phyloP scores from a whole-genome alignment of 2,329 filamentous ascomycete species.

The Trichoderma guizhouense region DNA sequence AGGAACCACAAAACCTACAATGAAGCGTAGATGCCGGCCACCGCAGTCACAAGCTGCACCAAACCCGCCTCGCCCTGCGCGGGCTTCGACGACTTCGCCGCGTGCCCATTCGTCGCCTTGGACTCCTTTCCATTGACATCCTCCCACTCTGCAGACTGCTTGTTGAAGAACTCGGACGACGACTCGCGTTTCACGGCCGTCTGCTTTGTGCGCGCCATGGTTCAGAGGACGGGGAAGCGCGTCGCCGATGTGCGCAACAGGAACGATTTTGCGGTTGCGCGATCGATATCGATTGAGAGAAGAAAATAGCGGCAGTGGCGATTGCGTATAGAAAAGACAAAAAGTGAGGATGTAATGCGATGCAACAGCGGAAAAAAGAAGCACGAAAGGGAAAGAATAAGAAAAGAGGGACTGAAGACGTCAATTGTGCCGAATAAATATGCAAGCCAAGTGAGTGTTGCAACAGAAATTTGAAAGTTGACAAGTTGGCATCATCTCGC shows the following conservation, averaged over 20 bases:
- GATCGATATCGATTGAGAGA: background rate
- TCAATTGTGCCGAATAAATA: background rate
- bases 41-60: conserved; percentile 76
- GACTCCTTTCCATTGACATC: conserved; percentile 30
- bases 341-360: background rate
- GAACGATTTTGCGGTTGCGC: background rate
- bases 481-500: conserved; percentile 19
- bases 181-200: conserved; percentile 61
- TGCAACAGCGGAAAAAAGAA: background rate
- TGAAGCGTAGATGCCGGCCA: conserved; percentile 93
- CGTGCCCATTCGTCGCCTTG: conserved; percentile 26
- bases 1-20: conserved; percentile 61
- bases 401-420: background rate
- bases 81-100: conserved; percentile 24
- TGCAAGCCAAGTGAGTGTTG: background rate
- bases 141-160: conserved; percentile 39
- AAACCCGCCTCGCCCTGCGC: conserved; percentile 56
- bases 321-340: background rate
- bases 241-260: background rate
- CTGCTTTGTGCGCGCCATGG: conserved; percentile 72
- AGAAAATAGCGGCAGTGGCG: background rate
- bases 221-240: background rate
- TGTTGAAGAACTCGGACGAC: conserved; percentile 64
- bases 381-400: background rate
- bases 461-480: conserved; percentile 5